These are phyloP conservation scores for Plasmodium ovale DNA, from an alignment of 169 alveolate genomes.

Conservation along the genomic window DNA sequence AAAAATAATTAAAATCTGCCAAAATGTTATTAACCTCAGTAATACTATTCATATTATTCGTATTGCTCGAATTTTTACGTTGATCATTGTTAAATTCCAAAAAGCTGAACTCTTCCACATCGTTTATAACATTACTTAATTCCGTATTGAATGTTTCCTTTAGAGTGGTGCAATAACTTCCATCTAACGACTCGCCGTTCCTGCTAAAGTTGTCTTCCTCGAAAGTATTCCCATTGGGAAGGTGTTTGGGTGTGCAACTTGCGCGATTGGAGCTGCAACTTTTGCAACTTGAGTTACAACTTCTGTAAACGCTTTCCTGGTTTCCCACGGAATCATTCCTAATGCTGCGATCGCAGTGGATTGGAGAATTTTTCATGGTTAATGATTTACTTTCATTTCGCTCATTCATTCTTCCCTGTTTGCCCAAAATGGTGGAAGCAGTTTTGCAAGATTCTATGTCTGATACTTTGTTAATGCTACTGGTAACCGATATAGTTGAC, in stretches of 20 bases:
- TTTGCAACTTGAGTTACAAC: too few species aligned
- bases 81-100: conserved; percentile 5
- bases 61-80: neutral
- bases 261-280: too few species aligned
- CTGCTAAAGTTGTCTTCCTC: neutral
- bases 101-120: conserved; percentile 58
- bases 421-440: neutral
- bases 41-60: neutral
- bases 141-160: conserved; percentile 36
- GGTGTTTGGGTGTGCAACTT: too few species aligned
- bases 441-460: neutral
- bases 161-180: conserved; percentile 17
- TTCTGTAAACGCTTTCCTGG: too few species aligned
- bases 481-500: neutral
- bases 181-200: neutral
- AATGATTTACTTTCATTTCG: neutral
- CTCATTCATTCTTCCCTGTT: neutral
- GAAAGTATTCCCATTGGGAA: too few species aligned
- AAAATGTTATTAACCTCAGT: conserved; percentile 18
- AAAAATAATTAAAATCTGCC: conserved; percentile 55
- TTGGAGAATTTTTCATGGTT: neutral
- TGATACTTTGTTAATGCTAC: conserved; percentile 2
- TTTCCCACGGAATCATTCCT: too few species aligned
- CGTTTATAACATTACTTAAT: conserved; percentile 44
- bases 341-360: too few species aligned